Base-by-base conservation (phyloP, 169 alveolate species). In the Fabrea salina region DNA sequence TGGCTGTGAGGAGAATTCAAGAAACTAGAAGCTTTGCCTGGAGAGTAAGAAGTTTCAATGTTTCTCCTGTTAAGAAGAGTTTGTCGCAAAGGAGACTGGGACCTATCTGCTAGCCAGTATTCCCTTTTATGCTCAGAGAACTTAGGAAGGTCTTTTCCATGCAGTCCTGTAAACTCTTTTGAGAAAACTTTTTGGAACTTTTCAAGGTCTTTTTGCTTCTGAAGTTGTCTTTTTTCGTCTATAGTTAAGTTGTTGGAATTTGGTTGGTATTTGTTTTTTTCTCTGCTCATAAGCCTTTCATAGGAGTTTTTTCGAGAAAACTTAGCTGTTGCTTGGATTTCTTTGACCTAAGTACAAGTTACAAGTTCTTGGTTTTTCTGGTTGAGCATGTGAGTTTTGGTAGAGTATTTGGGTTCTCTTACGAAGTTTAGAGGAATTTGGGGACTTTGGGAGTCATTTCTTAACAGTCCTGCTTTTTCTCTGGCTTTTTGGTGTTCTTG, bases 141-240 rank as follows among this genome's bases (percentile, higher is more conserved):
- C 71, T 90, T 90, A 1, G 95, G 95, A 7, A 90, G 81, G 59
- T 90, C 95, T 61, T 82, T 75, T 4, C 95, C 95, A 85, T 90
- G 95, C 1, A 90, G 90, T 5, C 95, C 95, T 39, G 80, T 56
- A 6, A 87, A 57, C 8, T 74, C 83, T 41, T 83, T 85, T 25
- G 89, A 82, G 79, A 89, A 89, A 5, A 86, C 83, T 61, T 83
- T 86, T 66, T 83, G 80, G 78, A 85, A 85, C 74, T 82, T 61
- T 16, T 89, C 94, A 40, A 79, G 37, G 61, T 75, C n/a, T n/a
- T n/a, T n/a, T n/a, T n/a, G n/a, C n/a, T n/a, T 80, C 68, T 85
- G 87, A 59, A 83, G 77, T 40, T 75, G 82, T 54, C 87, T 59
- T 30, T 82, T 53, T 32, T 85, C 89, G 51, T 61, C 82, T 30